Base-by-base conservation (phyloP, 192 early-diverging fungal species). In the Coemansia sp. region DNA sequence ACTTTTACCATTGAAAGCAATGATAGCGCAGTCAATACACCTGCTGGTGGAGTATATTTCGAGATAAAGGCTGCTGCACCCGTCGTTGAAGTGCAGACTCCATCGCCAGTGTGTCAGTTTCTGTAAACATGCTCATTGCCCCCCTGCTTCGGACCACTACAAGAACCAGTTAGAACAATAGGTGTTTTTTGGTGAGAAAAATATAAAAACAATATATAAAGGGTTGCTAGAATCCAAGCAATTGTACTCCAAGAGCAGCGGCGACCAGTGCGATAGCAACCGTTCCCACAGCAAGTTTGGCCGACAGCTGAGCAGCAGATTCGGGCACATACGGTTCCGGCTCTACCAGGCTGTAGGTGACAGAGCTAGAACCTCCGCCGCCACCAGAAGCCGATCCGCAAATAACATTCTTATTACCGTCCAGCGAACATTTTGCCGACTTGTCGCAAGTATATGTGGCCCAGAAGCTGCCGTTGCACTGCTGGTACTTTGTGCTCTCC, bases 401-500 rank as follows among this genome's bases (percentile, higher is more conserved):
- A 7, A 59, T 36, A 6, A 56, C 70, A 15, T 50, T 50, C 44
- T 68, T 71, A 29, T 63, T 64, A 4, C 52, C 52, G 35, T 55
- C 50, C 18, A 72, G 60, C 15, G 39, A 29, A 53, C 75, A 78
- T 21, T 39, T 21, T 8, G 36, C 42, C 46, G 27, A 19, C 0
- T 40, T 33, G 43, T 57, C 63, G 41, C 76, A 80, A 1, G 54
- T 33, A 33, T 38, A 69, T 4, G 24, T 44, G 37, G 59, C 63
- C 76, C 76, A 80, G 26, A 53, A 14, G 34, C 39, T 60, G 39
- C 76, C 76, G 50, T 80, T 67, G 52, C 76, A 80, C 8, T 32
- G 22, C 63, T 72, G 69, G 76, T 80, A 80, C 52, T 66, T 70
- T 33, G 57, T 60, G 10, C 12, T 2, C 21, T 67, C 70, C 0